Evolutionary conservation across 2,329 filamentous ascomycete species (phyloP), one percentile per base, ranked within the genome.

Genomic region (Verticillium zaregamsianum): DNA sequence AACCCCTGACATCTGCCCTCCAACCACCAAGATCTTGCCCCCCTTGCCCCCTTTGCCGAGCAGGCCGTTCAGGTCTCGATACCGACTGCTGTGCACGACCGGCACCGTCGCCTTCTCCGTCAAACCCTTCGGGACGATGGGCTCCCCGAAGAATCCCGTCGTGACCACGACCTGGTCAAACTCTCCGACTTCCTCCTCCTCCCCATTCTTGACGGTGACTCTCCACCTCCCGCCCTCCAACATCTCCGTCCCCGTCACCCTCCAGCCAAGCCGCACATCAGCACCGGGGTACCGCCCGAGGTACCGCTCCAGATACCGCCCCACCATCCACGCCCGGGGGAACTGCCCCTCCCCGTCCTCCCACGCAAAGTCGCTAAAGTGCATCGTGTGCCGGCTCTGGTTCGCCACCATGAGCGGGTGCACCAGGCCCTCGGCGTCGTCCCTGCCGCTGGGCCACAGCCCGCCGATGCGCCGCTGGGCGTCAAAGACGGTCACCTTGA

Each of bases 1-100:
- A 5, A 90, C 85, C 0, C 91, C 91, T 2, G 91, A 94, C 83
- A 95, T 93, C 68, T 93, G 90, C 0, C 91, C 91, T 0, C 92
- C 92, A 1, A 93, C 85, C 0, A 96, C 80, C 1, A 92, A 79
- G 17, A 95, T 86, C 68, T 88, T 91, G 20, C 85, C 83, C 1
- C 79, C 79, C 2, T 76, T 71, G 0, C 73, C 67, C 23, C 66
- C 49, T 12, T 74, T 70, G 0, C 74, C 75, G 1, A 89, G 67
- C 3, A 89, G 71, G 9, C 71, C 71, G 32, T 80, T 68, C 2
- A 90, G 72, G 60, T 83, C 79, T 3, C 88, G 80, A 59, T 92
- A 88, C 32, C 82, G 75, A 57, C 89, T 90, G 73, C 89, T 93
- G 72, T 93, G 90, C 0, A 91, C 73, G 2, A 88, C 75, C 0